Conservation (phyloP, 805 yeast genomes). For the Barnettozyma vustinii region DNA sequence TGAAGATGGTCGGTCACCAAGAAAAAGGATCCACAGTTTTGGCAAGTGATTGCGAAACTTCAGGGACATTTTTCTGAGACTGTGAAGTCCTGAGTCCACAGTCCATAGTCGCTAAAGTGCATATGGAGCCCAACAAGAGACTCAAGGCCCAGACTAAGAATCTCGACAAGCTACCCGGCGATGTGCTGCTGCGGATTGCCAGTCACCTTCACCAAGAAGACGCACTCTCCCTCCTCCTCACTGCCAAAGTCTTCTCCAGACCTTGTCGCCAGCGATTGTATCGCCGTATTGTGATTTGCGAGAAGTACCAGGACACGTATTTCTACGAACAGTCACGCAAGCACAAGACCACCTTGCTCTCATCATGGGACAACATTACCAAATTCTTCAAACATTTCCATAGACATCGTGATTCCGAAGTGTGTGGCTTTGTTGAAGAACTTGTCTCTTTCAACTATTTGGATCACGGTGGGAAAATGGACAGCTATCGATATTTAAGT, state of each 20-base stretch:
- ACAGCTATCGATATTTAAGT: conserved; percentile 13
- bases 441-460: conserved; percentile 17
- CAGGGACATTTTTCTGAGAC: neutral
- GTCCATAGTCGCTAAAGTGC: neutral
- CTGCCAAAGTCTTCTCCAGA: conserved; percentile 11
- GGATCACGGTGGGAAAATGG: conserved; percentile 19
- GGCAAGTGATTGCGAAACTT: neutral
- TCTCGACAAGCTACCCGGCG: conserved; percentile 15
- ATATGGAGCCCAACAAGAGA: neutral
- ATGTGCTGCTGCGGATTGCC: conserved; percentile 13
- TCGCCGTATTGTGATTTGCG: conserved; percentile 19
- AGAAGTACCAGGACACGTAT: conserved; percentile 20
- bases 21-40: neutral
- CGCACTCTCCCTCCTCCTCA: conserved; percentile 11
- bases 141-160: neutral
- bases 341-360: conserved; percentile 11
- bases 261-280: conserved; percentile 20
- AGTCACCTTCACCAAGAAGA: conserved; percentile 15
- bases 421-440: conserved; percentile 16
- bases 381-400: conserved; percentile 14
- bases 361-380: conserved; percentile 19
- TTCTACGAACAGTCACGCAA: conserved; percentile 11
- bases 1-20: neutral
- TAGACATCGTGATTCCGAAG: conserved; percentile 3
- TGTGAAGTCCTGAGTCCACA: neutral